A percentile compares a stretch with the other conserved stretches of the same genome.
These are phyloP conservation scores for Starmera caribaea DNA, from an alignment of 805 yeast genomes.

Conservation along the genomic window DNA sequence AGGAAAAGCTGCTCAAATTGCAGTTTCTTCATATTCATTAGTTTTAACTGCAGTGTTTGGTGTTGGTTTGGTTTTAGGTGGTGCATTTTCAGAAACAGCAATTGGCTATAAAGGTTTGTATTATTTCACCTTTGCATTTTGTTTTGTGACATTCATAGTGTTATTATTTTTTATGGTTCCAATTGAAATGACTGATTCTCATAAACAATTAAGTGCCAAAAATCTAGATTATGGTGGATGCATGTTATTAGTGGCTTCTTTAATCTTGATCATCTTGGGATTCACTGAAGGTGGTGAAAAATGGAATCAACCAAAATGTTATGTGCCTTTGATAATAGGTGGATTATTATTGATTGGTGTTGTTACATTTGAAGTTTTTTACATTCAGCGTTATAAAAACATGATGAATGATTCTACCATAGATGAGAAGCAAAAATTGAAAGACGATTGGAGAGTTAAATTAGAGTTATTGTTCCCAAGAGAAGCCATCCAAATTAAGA, in stretches of 20 bases:
- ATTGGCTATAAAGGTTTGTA: slow-evolving; percentile 32
- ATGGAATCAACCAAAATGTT: slow-evolving; percentile 32
- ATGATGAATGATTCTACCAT: no score
- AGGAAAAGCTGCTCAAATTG: slow-evolving; percentile 19
- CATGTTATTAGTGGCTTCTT: slow-evolving; percentile 23
- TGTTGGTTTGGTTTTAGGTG: slow-evolving; percentile 32
- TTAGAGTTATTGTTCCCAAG: slow-evolving; percentile 20
- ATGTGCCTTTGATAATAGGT: slow-evolving; percentile 32
- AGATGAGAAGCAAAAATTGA: no score
- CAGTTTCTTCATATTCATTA: slow-evolving; percentile 18
- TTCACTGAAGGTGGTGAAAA: slow-evolving; percentile 34
- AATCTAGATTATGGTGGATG: slow-evolving; percentile 29
- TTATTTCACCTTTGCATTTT: slow-evolving; percentile 27
- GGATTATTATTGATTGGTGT: slow-evolving; percentile 18
- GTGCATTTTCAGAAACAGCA: slow-evolving; percentile 28
- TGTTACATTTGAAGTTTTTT: slow-evolving; percentile 22
- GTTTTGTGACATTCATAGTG: slow-evolving; percentile 12
- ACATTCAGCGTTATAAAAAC: slow-evolving; percentile 10
- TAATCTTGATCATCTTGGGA: slow-evolving; percentile 30
- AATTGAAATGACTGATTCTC: slow-evolving; percentile 17
- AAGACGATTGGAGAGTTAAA: slow-evolving; percentile 8
- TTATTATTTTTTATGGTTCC: slow-evolving; percentile 22
- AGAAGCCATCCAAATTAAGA: slow-evolving; percentile 17
- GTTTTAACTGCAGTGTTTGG: slow-evolving; percentile 24
- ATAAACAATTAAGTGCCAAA: slow-evolving; percentile 9